Percentiles rank a stretch among this genome's conserved stretches.
Conservation (phyloP, 208 protist genomes). For the Vickermania ingenoplastis region DNA sequence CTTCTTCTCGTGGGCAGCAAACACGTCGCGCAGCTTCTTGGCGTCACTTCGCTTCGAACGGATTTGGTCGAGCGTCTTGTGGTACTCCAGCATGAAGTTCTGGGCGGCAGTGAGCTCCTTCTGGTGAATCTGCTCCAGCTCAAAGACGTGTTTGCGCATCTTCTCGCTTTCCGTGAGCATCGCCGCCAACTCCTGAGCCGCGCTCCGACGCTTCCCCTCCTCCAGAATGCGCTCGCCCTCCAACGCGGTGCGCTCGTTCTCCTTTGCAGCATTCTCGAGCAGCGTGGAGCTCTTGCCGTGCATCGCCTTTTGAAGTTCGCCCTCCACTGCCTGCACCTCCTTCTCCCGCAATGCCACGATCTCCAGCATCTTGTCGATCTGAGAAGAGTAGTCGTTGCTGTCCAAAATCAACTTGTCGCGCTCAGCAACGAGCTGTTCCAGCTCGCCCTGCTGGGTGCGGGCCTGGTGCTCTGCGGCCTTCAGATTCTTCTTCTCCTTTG, state of each 20-base stretch:
- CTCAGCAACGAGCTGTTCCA: conserved; percentile 30
- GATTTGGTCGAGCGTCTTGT: conserved; percentile 91
- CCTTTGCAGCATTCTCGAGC: conserved; percentile 58
- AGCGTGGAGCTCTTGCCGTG: conserved; percentile 53
- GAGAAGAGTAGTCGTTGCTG: conserved; percentile 28
- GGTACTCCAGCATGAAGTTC: conserved; percentile 67
- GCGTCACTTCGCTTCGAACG: conserved; percentile 73
- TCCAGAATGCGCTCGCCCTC: conserved; percentile 75
- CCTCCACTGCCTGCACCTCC: conserved; percentile 46
- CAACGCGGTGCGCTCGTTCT: conserved; percentile 29
- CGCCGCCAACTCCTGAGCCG: conserved; percentile 80
- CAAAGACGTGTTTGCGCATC: conserved; percentile 85
- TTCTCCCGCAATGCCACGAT: conserved; percentile 58
- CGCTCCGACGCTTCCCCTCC: conserved; percentile 82
- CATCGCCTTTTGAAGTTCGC: conserved; percentile 45
- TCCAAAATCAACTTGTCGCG: conserved; percentile 39
- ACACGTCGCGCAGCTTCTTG: conserved; percentile 85
- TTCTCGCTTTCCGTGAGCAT: conserved; percentile 86
- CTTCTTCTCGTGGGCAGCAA: conserved; percentile 87
- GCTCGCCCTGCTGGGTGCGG: conserved; percentile 51
- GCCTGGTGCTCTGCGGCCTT: conserved; percentile 27
- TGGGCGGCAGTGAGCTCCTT: conserved; percentile 72
- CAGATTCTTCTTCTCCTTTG: conserved; percentile 18
- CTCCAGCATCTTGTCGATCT: conserved; percentile 43
- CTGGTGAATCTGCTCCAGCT: conserved; percentile 86